Conservation (phyloP, 1,284 basidiomycete genomes). For the Fomitopsis pinicola region DNA sequence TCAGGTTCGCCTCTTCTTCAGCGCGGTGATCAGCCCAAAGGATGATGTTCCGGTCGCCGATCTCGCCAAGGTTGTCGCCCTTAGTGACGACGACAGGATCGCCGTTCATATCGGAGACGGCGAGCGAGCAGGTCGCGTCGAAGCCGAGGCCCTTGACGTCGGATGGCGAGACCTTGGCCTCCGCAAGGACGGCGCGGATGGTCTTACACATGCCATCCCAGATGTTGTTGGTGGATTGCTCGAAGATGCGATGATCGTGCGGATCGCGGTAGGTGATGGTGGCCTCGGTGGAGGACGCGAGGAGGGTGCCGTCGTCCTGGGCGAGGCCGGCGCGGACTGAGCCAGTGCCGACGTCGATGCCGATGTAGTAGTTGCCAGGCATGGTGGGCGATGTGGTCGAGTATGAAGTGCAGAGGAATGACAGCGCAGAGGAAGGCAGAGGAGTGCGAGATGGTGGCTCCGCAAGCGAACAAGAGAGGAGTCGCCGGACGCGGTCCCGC, state of each 20-base stretch:
- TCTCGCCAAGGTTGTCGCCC: constrained; percentile 56
- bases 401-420: neutral
- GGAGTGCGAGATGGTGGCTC: neutral
- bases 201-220: constrained; percentile 78
- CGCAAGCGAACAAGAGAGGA: neutral
- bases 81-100: constrained; percentile 79
- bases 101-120: constrained; percentile 77
- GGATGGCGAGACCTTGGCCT: constrained; percentile 57
- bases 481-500: neutral
- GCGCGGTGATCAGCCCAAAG: constrained; percentile 96
- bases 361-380: constrained; percentile 49
- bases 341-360: constrained; percentile 85
- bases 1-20: constrained; percentile 84
- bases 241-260: constrained; percentile 88
- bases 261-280: constrained; percentile 86
- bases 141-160: constrained; percentile 90
- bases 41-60: constrained; percentile 79
- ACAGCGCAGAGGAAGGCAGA: neutral
- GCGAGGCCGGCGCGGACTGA: constrained; percentile 89
- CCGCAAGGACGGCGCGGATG: constrained; percentile 64
- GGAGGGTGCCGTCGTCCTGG: constrained; percentile 67
- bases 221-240: constrained; percentile 87
- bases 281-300: constrained; percentile 75
- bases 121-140: constrained; percentile 95
- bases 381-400: neutral